Conservation (phyloP, 1,284 basidiomycete genomes). For the Ustilago trichophora region DNA sequence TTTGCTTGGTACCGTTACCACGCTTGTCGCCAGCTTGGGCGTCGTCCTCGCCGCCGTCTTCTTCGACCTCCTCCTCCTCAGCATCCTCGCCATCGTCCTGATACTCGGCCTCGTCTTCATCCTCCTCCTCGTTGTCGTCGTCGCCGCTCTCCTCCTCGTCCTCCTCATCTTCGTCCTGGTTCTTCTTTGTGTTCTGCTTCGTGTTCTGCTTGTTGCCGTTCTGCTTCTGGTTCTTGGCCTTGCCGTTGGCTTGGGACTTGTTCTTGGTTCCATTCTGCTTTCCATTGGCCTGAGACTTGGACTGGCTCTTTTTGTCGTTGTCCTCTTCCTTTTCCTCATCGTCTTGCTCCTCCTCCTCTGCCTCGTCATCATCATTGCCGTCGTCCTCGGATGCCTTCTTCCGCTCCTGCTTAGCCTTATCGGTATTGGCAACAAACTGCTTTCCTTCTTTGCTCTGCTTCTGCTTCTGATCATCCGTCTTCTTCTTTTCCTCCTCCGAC, state of each 20-base stretch:
- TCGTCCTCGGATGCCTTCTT: constrained; percentile 24
- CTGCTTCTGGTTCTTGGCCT: constrained; percentile 8
- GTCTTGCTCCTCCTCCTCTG: constrained; percentile 9
- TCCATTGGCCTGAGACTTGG: constrained; percentile 8
- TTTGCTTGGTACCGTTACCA: constrained; percentile 24
- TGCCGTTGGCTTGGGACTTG: constrained; percentile 5
- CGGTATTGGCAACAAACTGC: constrained; percentile 36
- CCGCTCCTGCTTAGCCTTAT: constrained; percentile 26
- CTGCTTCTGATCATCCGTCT: constrained; percentile 42
- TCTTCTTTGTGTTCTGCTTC: constrained; percentile 10
- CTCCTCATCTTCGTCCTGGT: constrained; percentile 8
- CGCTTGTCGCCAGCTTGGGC: constrained; percentile 26
- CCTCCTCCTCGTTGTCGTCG: constrained; percentile 4
- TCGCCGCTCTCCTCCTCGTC: constrained; percentile 10
- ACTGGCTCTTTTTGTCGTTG: constrained; percentile 6
- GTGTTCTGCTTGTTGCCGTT: constrained; percentile 11
- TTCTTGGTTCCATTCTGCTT: not conserved
- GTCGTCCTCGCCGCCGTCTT: constrained; percentile 12
- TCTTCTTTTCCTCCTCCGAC: constrained; percentile 40
- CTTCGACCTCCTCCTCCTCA: constrained; percentile 5
- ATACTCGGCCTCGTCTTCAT: constrained; percentile 11
- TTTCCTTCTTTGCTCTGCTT: constrained; percentile 36
- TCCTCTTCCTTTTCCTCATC: constrained; percentile 8
- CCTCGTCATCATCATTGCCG: constrained; percentile 2
- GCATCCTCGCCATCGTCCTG: constrained; percentile 5